These are phyloP conservation scores for Saturnispora saitoi DNA, from an alignment of 805 yeast species.

Conservation along the genomic window DNA sequence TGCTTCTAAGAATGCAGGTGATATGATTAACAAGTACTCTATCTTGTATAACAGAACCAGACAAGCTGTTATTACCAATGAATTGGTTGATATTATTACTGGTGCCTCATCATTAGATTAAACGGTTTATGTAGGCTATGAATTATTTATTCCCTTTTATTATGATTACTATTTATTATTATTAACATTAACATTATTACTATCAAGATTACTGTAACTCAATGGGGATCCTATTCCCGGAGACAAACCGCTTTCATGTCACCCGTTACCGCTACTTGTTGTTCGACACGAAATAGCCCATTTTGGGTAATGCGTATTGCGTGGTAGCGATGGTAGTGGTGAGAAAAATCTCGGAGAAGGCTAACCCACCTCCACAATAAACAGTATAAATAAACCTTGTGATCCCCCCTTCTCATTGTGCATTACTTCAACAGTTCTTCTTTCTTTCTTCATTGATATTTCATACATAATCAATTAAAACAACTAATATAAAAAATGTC, in stretches of 20 bases:
- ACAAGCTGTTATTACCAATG: conserved; percentile 99
- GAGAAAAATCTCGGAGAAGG: not conserved
- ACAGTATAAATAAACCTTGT: not conserved
- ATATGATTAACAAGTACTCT: conserved; percentile 93
- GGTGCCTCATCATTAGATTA: conserved; percentile 99
- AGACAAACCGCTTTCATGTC: not conserved
- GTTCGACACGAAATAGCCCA: not conserved
- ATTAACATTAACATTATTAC: not conserved
- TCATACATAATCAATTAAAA: not conserved
- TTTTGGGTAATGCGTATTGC: not conserved
- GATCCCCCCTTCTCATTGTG: not conserved
- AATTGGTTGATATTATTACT: conserved; percentile 97
- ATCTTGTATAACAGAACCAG: conserved; percentile 98
- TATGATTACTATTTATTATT: conserved; percentile 7
- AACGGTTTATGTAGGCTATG: conserved; percentile 1
- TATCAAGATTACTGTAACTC: not conserved
- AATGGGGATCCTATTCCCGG: not conserved
- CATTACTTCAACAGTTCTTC: not conserved
- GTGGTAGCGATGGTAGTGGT: not conserved
- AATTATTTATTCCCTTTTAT: conserved; percentile 9
- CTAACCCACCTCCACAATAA: not conserved
- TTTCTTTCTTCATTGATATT: not conserved
- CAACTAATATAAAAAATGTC: conserved; percentile 52
- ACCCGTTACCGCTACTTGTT: not conserved
- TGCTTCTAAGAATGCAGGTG: conserved; percentile 99